Evolutionary conservation across 129 eudicot genomes (phyloP).

Genomic region (Deinandra increscens): DNA sequence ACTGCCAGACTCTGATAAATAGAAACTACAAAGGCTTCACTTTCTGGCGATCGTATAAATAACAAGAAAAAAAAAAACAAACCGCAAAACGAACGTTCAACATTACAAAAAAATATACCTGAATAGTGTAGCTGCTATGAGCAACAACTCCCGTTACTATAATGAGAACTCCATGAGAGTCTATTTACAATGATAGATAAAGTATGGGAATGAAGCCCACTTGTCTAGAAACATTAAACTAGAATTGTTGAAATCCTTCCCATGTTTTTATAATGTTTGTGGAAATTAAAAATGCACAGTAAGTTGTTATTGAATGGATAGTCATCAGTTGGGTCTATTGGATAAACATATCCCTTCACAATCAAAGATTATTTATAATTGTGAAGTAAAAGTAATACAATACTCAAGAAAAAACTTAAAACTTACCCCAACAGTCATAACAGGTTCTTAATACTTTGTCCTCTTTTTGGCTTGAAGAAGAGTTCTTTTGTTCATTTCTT

Average conservation of each 20-base stretch:
- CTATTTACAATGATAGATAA: constrained; percentile 82
- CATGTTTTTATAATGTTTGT: neutral
- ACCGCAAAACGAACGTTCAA: constrained; percentile 2
- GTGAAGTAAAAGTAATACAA: neutral
- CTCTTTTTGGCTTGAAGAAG: constrained; percentile 37
- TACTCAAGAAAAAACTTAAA: neutral
- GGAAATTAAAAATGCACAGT: constrained; percentile 15
- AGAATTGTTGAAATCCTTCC: neutral
- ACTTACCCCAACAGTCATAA: constrained; percentile 58
- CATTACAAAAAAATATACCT: constrained; percentile 39
- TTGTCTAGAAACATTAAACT: constrained; percentile 49
- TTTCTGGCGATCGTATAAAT: neutral
- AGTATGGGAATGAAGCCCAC: constrained; percentile 85
- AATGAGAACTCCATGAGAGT: constrained; percentile 83
- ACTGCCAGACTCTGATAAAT: constrained; percentile 75
- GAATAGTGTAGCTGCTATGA: constrained; percentile 90
- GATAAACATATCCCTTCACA: constrained; percentile 90
- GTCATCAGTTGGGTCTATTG: constrained; percentile 70
- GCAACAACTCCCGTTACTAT: constrained; percentile 79
- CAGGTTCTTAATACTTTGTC: constrained; percentile 36
- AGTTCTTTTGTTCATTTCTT: constrained; percentile 40
- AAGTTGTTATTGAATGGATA: constrained; percentile 45
- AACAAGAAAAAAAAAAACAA: neutral
- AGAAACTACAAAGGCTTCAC: constrained; percentile 17
- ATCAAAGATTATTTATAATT: constrained; percentile 9